These are phyloP conservation scores for Agroathelia rolfsii DNA, from an alignment of 1,284 basidiomycete genomes.

Conservation along the genomic window DNA sequence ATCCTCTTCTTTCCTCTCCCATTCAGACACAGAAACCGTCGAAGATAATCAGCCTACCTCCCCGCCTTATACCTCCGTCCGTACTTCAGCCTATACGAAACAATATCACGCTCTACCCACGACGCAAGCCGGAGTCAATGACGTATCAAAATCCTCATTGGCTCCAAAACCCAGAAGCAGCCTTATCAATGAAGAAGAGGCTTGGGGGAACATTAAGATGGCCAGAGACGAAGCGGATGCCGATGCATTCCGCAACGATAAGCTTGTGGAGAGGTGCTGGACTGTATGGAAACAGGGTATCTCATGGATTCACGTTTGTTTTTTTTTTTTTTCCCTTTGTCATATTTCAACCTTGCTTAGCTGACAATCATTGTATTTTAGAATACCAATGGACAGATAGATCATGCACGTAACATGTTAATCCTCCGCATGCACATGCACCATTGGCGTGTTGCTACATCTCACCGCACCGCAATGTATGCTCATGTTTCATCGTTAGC, in stretches of 20 bases:
- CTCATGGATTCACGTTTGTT: conserved; percentile 60
- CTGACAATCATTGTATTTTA: conserved; percentile 18
- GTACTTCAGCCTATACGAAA: conserved; percentile 9
- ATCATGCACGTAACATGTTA: conserved; percentile 45
- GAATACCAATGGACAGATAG: conserved; percentile 56
- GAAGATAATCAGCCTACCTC: conserved; percentile 7
- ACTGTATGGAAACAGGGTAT: conserved; percentile 60
- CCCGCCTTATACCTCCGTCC: conserved; percentile 10
- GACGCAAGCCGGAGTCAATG: conserved; percentile 23
- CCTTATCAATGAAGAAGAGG: conserved; percentile 54
- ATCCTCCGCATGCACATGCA: conserved; percentile 46
- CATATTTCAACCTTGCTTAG: conserved; percentile 9
- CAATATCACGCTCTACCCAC: conserved; percentile 12
- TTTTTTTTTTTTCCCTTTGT: conserved; percentile 10
- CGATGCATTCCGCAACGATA: conserved; percentile 53
- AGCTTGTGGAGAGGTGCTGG: conserved; percentile 57
- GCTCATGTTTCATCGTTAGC: conserved; percentile 30
- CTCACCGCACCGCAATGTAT: conserved; percentile 27
- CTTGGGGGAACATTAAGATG: conserved; percentile 67
- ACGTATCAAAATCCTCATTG: conserved; percentile 15
- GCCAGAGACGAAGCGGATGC: conserved; percentile 60
- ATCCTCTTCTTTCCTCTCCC: too few species aligned
- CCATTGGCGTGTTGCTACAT: conserved; percentile 40
- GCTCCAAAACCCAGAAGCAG: conserved; percentile 32
- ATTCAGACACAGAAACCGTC: too few species aligned